Evolutionary conservation across 805 yeast species (phyloP).

Genomic region (Middelhovenomyces tepae): DNA sequence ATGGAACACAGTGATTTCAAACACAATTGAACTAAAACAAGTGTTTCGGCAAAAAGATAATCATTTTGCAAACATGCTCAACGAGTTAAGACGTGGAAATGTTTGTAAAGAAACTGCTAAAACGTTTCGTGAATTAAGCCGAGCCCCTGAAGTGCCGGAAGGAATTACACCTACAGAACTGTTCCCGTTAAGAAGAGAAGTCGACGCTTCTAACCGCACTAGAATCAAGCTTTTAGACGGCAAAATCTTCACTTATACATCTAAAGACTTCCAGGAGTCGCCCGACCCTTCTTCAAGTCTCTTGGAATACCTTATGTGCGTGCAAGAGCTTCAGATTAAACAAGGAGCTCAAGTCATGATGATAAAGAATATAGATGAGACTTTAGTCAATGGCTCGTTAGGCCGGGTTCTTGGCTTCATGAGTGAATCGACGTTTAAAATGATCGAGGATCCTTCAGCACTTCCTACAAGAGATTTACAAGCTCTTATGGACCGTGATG

Average conservation of each 20-base stretch:
- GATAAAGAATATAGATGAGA: constrained; percentile 68
- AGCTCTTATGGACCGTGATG: background rate
- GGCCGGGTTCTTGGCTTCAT: constrained; percentile 64
- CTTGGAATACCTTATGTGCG: constrained; percentile 63
- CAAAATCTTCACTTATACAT: constrained; percentile 33
- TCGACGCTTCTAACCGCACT: constrained; percentile 58
- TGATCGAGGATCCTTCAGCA: constrained; percentile 9
- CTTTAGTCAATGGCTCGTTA: constrained; percentile 82
- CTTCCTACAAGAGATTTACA: background rate
- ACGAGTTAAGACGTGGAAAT: constrained; percentile 68
- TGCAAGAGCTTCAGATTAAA: constrained; percentile 52
- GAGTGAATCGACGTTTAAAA: constrained; percentile 20
- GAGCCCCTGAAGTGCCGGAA: constrained; percentile 47
- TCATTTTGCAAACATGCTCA: constrained; percentile 67
- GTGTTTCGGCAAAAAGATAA: constrained; percentile 84
- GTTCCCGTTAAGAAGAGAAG: constrained; percentile 80
- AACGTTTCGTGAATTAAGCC: constrained; percentile 45
- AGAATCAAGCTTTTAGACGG: constrained; percentile 47
- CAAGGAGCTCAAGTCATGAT: constrained; percentile 93
- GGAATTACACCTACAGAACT: constrained; percentile 86
- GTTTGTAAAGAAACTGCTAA: constrained; percentile 41
- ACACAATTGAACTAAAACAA: constrained; percentile 61
- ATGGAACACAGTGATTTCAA: constrained; percentile 58
- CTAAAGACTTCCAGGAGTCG: constrained; percentile 36
- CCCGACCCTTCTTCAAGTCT: too few species aligned